Evolutionary conservation across 345 rosid species (phyloP).

Genomic region (Cardamine occulta): DNA sequence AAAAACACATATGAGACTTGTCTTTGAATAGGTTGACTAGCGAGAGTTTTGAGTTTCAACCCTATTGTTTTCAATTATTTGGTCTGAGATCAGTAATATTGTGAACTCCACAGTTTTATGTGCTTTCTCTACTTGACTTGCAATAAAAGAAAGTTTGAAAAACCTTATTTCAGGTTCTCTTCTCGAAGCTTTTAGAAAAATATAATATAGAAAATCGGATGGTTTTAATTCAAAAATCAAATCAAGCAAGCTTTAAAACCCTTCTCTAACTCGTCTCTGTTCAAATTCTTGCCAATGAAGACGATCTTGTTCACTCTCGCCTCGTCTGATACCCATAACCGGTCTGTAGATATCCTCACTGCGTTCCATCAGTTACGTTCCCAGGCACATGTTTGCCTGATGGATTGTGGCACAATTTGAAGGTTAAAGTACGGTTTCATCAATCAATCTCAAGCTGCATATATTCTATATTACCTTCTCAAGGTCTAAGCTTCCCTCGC

Average conservation of each 20-base stretch:
- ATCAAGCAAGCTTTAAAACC: slow-evolving; percentile 87
- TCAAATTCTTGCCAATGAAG: slow-evolving; percentile 92
- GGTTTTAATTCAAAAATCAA: slow-evolving; percentile 36
- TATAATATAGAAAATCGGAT: neutral
- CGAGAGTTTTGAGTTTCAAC: no score
- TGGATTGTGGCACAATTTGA: slow-evolving; percentile 14
- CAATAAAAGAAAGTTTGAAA: neutral
- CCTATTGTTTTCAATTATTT: no score
- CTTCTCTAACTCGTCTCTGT: slow-evolving; percentile 68
- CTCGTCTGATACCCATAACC: slow-evolving; percentile 73
- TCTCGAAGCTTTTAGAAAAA: neutral
- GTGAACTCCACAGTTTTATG: neutral
- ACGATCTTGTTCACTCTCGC: slow-evolving; percentile 82
- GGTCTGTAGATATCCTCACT: slow-evolving; percentile 93
- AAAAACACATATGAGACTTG: no score
- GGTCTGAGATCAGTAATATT: neutral
- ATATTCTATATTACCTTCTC: slow-evolving; percentile 72
- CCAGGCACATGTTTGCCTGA: slow-evolving; percentile 95
- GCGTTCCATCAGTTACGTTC: slow-evolving; percentile 78
- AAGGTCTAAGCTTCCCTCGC: slow-evolving; percentile 92
- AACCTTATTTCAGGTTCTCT: neutral
- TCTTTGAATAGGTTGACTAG: no score
- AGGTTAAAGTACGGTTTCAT: neutral
- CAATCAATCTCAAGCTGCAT: neutral
- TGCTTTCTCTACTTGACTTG: neutral